Base-by-base conservation (phyloP, 331 rosid genomes). In the Phaseolus coccineus region DNA sequence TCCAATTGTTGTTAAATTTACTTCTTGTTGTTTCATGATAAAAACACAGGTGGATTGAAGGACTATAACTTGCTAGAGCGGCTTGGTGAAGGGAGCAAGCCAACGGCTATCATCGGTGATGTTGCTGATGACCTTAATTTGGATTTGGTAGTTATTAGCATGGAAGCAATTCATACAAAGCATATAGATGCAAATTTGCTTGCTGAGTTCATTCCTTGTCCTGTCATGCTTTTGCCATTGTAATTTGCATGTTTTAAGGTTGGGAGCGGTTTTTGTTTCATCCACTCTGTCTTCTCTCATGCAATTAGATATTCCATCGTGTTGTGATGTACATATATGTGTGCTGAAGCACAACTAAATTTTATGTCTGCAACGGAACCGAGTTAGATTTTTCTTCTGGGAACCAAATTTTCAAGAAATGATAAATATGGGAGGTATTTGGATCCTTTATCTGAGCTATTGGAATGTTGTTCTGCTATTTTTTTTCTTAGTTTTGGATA, bases 161-260 rank as follows among this genome's bases (percentile, higher is more conserved):
- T 94, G 98, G 97, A 94, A 87, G 96, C 98, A 40, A 85, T 92
- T 86, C 98, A 94, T 82, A 92, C 97, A 53, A 94, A 94, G 89
- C 96, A 92, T 77, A 87, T 94, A 57, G 98, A 92, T 83, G 98
- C 98, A 67, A 92, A 94, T 88, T 87, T 92, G 71, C 94, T 94
- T 73, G 98, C 96, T 16, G 97, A 89, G 89, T 92, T 94, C 82
- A 92, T 94, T 86, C 97, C 97, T 13, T 92, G 97, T 78, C 96
- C 98, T 19, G 94, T 94, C 75, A 82, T 94, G 81, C 98, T 92
- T 86, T 79, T 94, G 85, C 98, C 98, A 0, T 77, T 92, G 70
- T 89, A 90, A 70, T 78, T 52, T 73, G 80, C 42, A 69, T 30
- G 16, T 82, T 71, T 57, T 4, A 35, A 68, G 55, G 14, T 65